These are phyloP conservation scores for Mycena haematopus DNA, from an alignment of 768 basidiomycete genomes.

Conservation along the genomic window DNA sequence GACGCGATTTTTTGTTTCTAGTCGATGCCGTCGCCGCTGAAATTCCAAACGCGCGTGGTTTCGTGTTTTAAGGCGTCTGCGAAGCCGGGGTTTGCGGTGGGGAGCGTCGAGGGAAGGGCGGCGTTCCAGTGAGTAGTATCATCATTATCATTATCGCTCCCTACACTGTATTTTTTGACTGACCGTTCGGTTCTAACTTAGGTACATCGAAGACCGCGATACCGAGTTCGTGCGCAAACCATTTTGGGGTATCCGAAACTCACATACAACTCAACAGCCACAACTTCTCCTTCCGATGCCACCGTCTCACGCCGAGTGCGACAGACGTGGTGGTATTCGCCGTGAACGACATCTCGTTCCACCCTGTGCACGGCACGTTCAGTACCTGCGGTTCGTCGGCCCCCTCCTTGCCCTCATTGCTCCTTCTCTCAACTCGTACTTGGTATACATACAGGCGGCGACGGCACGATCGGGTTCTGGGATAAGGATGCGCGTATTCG, in stretches of 20 bases:
- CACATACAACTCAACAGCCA: slow-evolving; percentile 44
- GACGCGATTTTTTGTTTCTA: slow-evolving; percentile 44
- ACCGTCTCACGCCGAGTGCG: slow-evolving; percentile 61
- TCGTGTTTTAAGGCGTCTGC: slow-evolving; percentile 77
- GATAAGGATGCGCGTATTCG: slow-evolving; percentile 92
- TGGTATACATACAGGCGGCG: slow-evolving; percentile 64
- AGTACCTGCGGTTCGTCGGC: slow-evolving; percentile 70
- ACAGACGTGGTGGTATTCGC: slow-evolving; percentile 77
- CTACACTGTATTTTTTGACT: not conserved
- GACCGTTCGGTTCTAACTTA: slow-evolving; percentile 38
- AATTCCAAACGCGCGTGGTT: slow-evolving; percentile 90
- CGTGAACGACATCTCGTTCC: slow-evolving; percentile 88
- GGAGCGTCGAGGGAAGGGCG: slow-evolving; percentile 89
- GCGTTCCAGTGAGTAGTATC: slow-evolving; percentile 80
- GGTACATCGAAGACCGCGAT: slow-evolving; percentile 89
- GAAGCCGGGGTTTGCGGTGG: slow-evolving; percentile 78
- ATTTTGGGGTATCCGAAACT: not conserved
- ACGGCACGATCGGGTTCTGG: slow-evolving; percentile 92
- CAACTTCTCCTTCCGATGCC: slow-evolving; percentile 91
- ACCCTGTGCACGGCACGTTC: slow-evolving; percentile 84
- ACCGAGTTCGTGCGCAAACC: slow-evolving; percentile 51
- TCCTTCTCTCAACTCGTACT: not conserved
- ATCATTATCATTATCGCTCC: not conserved
- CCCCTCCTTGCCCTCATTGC: slow-evolving; percentile 11
- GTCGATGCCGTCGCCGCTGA: slow-evolving; percentile 85